Base-by-base conservation (phyloP, 345 rosid species). In the Bretschneidera sinensis region DNA sequence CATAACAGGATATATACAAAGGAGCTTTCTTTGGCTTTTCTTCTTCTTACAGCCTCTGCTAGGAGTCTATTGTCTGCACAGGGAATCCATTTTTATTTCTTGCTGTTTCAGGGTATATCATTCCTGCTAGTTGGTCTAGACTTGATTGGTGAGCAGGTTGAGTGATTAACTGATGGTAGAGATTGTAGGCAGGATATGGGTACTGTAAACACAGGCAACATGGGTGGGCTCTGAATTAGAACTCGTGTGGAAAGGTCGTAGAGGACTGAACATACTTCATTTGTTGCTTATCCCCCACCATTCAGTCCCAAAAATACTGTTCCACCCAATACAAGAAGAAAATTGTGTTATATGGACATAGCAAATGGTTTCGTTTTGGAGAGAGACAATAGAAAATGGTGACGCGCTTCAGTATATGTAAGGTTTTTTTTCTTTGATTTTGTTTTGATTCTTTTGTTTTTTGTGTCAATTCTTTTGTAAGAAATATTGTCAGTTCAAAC, bases 11-110 rank as follows among this genome's bases (percentile, higher is more conserved):
- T 92, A 64, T 92, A 92, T 39, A 70, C 76, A 43, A 92, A 92
- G 76, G 98, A 92, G 77, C 73, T 92, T 2, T 72, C 98, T 0
- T 58, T 92, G 14, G 98, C 98, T 17, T 87, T 89, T 71, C 91
- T 92, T 50, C 84, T 92, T 16, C 64, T 89, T 20, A 87, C 91
- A 0, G 98, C 98, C 22, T 71, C 98, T 9, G 88, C 97, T 17
- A 74, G 97, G 73, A 89, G 98, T 55, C 85, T 92, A 5, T 66
- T 92, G 48, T 87, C 98, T 0, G 98, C 98, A 4, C 98, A 92
- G 74, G 98, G 98, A 43, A 80, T 92, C 74, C 98, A 92, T 77
- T 89, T 92, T 78, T 92, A 92, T 81, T 92, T 92, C 85, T 84
- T 92, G 76, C 78, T 92, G 68, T 92, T 92, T 76, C 98, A 92